Percentiles rank a stretch among this genome's conserved stretches.
These are phyloP conservation scores for Fraxinus nigra DNA, from an alignment of 305 asterid genomes.

Conservation along the genomic window DNA sequence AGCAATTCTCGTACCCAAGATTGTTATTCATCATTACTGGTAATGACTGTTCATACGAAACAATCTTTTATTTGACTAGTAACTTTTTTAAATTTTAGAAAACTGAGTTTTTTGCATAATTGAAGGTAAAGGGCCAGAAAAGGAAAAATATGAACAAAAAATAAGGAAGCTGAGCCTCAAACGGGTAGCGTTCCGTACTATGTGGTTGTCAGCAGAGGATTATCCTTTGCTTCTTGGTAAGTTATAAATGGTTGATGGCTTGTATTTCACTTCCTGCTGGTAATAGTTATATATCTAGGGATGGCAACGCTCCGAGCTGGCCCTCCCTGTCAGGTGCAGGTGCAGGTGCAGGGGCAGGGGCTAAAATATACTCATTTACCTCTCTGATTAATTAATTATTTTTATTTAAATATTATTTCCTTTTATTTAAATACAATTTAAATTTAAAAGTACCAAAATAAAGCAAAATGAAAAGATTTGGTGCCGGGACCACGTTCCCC, in stretches of 20 bases:
- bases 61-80: neutral
- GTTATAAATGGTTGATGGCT: constrained; percentile 7
- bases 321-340: neutral
- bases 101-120: constrained; percentile 1
- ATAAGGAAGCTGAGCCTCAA: constrained; percentile 74
- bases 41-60: constrained; percentile 30
- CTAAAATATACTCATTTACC: neutral
- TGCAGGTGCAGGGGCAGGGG: neutral
- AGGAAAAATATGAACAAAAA: constrained; percentile 83
- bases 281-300: neutral
- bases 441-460: no score
- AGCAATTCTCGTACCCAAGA: constrained; percentile 66
- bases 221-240: constrained; percentile 95
- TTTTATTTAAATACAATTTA: no score
- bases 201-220: constrained; percentile 96
- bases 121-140: constrained; percentile 97
- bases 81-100: neutral
- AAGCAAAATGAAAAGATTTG: neutral
- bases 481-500: neutral
- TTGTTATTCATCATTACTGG: constrained; percentile 90
- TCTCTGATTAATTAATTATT: neutral
- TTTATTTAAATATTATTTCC: neutral
- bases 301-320: neutral
- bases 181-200: constrained; percentile 91
- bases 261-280: neutral